Conservation (phyloP, 1,139 yeast genomes). For the Sugiyamaella japonica region DNA sequence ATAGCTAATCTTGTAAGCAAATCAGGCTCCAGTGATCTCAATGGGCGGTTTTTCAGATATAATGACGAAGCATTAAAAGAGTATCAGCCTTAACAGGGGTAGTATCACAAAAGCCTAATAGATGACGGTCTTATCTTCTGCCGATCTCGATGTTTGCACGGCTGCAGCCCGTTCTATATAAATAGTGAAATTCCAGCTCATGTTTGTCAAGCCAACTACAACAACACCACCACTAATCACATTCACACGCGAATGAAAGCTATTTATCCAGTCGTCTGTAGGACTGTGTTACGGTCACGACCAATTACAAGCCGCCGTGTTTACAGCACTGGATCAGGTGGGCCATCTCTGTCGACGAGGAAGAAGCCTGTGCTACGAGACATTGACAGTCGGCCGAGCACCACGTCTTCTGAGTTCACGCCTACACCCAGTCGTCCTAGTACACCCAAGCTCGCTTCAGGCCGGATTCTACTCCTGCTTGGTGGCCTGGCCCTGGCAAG, state of each 20-base stretch:
- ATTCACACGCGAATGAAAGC: not conserved
- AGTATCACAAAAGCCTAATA: no score
- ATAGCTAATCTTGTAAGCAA: slow-evolving; percentile 61
- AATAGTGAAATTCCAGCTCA: not conserved
- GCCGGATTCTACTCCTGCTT: slow-evolving; percentile 8
- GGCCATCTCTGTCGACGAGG: not conserved
- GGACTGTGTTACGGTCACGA: not conserved
- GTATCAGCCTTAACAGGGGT: slow-evolving; percentile 19
- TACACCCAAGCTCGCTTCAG: not conserved
- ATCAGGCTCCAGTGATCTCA: slow-evolving; percentile 50
- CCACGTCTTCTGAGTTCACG: not conserved
- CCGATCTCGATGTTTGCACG: not conserved
- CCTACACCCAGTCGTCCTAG: not conserved
- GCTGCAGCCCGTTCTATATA: not conserved
- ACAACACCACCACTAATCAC: not conserved
- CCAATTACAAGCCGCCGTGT: no score
- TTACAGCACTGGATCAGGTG: no score
- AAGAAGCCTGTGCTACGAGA: not conserved
- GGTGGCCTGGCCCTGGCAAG: slow-evolving; percentile 16
- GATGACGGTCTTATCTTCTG: not conserved
- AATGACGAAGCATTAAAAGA: slow-evolving; percentile 44
- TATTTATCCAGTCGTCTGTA: not conserved
- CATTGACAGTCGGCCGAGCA: not conserved
- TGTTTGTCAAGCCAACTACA: not conserved
- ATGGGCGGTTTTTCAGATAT: slow-evolving; percentile 66